Conservation (phyloP, 208 protist genomes). For the Giardia muris region DNA sequence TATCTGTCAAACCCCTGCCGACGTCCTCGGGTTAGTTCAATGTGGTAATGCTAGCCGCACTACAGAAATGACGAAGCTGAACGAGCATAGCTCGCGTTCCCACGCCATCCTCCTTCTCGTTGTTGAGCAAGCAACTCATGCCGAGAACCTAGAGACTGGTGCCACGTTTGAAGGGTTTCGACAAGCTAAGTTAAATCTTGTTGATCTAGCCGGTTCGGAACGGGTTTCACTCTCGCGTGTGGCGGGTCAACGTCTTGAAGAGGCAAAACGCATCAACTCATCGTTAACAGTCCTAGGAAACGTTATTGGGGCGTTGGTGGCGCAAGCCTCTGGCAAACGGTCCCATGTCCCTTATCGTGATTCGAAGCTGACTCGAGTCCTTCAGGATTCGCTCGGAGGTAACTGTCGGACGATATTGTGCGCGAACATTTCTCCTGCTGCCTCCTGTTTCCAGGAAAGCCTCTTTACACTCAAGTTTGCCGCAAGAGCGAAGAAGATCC, state of each 20-base stretch:
- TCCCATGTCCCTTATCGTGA: conserved; percentile 32
- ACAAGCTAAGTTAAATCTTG: conserved; percentile 25
- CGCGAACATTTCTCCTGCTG: neutral
- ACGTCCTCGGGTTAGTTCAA: neutral
- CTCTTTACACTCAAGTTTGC: neutral
- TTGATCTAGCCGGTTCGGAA: conserved; percentile 40
- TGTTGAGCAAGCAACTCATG: neutral
- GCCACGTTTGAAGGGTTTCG: neutral
- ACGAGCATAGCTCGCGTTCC: conserved; percentile 27
- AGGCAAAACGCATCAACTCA: conserved; percentile 26
- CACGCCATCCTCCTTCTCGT: conserved; percentile 21
- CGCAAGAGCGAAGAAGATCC: conserved; percentile 3
- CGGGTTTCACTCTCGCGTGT: neutral
- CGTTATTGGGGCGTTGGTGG: conserved; percentile 10
- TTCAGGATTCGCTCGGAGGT: conserved; percentile 45
- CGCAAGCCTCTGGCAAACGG: neutral
- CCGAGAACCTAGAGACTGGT: neutral
- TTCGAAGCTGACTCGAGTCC: conserved; percentile 49
- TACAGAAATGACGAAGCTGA: conserved; percentile 18
- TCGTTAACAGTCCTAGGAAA: conserved; percentile 29
- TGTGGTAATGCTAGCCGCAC: neutral
- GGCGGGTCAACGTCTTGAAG: neutral
- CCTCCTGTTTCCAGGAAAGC: neutral
- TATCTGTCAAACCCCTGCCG: neutral
- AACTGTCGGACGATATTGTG: conserved; percentile 40